Percentiles rank a stretch among this genome's conserved stretches.
These are phyloP conservation scores for Huntiella moniliformis DNA, from an alignment of 2,329 filamentous ascomycete genomes.

Conservation along the genomic window DNA sequence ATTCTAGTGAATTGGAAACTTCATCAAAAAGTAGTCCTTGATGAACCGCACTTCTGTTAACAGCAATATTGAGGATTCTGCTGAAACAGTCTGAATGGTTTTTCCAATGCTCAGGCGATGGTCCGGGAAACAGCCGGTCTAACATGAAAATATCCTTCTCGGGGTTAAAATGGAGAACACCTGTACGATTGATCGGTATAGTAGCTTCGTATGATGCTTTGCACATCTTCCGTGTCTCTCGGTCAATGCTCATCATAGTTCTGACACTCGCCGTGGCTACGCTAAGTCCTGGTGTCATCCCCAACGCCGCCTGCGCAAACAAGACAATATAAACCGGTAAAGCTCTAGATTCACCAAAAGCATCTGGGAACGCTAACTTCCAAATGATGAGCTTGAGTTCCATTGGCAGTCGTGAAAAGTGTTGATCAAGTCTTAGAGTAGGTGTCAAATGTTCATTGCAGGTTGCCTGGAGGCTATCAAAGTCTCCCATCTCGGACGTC, in stretches of 20 bases:
- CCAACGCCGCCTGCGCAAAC: neutral
- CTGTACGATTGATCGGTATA: neutral
- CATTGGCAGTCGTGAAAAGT: slow-evolving; percentile 2
- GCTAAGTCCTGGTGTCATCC: neutral
- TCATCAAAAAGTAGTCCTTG: neutral
- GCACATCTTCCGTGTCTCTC: slow-evolving; percentile 5
- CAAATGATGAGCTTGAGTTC: slow-evolving; percentile 6
- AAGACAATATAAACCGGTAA: neutral
- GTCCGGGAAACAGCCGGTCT: neutral
- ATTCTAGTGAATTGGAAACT: neutral
- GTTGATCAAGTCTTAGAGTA: neutral
- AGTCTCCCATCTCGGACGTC: neutral
- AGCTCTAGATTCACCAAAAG: neutral
- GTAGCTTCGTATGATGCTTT: neutral
- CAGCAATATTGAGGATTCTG: slow-evolving; percentile 7
- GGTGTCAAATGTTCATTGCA: slow-evolving; percentile 2
- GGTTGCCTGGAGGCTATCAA: slow-evolving; percentile 1
- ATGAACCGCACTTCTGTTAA: neutral
- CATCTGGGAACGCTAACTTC: slow-evolving; percentile 7
- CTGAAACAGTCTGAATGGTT: neutral
- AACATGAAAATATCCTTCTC: slow-evolving; percentile 5
- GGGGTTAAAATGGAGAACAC: slow-evolving; percentile 3
- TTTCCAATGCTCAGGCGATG: neutral
- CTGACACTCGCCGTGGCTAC: slow-evolving; percentile 1
- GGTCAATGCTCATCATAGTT: slow-evolving; percentile 6